These are phyloP conservation scores for Exophiala xenobiotica DNA, from an alignment of 2,329 filamentous ascomycete species.

Conservation along the genomic window DNA sequence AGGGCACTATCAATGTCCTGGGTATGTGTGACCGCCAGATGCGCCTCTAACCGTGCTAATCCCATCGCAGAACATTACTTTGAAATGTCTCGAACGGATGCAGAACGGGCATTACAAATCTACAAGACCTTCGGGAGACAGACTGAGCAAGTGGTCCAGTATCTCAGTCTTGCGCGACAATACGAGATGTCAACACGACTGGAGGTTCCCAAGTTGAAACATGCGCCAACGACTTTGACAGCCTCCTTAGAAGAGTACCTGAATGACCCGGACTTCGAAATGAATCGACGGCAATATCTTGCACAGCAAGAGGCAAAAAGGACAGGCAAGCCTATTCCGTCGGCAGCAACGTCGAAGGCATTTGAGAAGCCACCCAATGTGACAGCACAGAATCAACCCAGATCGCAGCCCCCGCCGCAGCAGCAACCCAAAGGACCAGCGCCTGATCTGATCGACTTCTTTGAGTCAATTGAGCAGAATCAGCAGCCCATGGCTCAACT, in stretches of 20 bases:
- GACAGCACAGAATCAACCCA: constrained; percentile 16
- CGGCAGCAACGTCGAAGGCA: constrained; percentile 20
- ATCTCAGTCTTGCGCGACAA: constrained; percentile 79
- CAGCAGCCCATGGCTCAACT: constrained; percentile 65
- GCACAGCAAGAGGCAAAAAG: constrained; percentile 72
- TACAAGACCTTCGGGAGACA: constrained; percentile 90
- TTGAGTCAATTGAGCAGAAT: constrained; percentile 87
- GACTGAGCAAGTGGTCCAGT: constrained; percentile 89
- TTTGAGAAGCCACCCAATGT: constrained; percentile 38
- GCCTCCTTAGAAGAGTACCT: constrained; percentile 91
- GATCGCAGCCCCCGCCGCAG: constrained; percentile 31
- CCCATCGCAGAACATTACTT: constrained; percentile 78
- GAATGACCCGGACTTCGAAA: constrained; percentile 90
- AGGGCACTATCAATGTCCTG: constrained; percentile 94
- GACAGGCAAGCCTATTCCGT: constrained; percentile 37
- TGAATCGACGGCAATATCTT: constrained; percentile 87
- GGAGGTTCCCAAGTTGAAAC: constrained; percentile 94
- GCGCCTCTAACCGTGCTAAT: constrained; percentile 25
- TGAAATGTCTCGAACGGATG: constrained; percentile 93
- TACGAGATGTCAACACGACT: constrained; percentile 90
- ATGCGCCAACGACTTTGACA: constrained; percentile 88
- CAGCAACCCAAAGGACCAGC: constrained; percentile 40
- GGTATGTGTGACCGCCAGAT: constrained; percentile 55
- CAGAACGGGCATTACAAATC: constrained; percentile 84
- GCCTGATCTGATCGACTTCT: constrained; percentile 88